Conservation (phyloP, 345 rosid genomes). For the Gossypium longicalyx region DNA sequence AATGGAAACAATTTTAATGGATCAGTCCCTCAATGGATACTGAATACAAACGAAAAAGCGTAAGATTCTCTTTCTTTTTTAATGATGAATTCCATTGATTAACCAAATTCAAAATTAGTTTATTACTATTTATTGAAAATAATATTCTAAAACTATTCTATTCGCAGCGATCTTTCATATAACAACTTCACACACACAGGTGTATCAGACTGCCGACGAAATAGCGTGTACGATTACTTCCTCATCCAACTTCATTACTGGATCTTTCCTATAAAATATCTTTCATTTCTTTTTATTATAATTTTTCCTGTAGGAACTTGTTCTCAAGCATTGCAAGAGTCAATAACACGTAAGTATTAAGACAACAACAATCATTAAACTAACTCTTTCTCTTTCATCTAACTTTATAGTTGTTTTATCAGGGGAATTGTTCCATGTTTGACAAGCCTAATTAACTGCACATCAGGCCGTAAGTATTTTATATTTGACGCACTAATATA, state of each 20-base stretch:
- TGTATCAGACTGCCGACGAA: neutral
- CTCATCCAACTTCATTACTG: neutral
- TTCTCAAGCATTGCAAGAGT: constrained; percentile 27
- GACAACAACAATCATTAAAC: too few species aligned
- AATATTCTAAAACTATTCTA: neutral
- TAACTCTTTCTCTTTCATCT: neutral
- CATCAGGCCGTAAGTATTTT: neutral
- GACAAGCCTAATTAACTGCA: neutral
- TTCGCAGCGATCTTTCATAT: neutral
- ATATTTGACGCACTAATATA: neutral
- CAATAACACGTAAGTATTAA: constrained; percentile 7
- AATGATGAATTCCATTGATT: neutral
- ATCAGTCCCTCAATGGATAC: constrained; percentile 24
- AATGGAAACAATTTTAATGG: constrained; percentile 36
- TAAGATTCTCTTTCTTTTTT: neutral
- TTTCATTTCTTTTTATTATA: too few species aligned
- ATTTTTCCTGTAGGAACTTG: constrained; percentile 29
- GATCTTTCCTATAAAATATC: neutral
- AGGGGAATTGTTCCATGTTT: constrained; percentile 22
- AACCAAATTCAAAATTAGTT: neutral
- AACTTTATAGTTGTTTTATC: constrained; percentile 4
- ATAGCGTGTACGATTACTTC: neutral
- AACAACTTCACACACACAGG: neutral
- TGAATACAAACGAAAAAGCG: neutral
- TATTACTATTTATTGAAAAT: neutral